Evolutionary conservation across 2,329 filamentous ascomycete genomes (phyloP).

Genomic region (Claviceps africana): DNA sequence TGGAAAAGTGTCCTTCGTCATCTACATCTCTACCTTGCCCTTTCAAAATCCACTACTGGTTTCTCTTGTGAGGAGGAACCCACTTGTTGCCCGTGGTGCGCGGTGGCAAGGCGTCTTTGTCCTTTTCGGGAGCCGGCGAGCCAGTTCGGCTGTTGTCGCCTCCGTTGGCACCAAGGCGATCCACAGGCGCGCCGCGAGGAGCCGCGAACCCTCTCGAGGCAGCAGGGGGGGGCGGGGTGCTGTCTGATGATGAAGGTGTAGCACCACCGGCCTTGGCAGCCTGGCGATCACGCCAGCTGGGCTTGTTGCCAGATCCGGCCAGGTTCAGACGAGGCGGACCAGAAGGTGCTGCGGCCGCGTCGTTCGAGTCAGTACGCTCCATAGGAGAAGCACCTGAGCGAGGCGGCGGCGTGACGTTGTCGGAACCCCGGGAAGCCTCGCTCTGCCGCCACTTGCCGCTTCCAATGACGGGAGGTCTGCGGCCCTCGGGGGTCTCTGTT

Average conservation of each 20-base stretch:
- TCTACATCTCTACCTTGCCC: background rate
- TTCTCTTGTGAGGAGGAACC: slow-evolving; percentile 35
- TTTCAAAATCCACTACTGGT: slow-evolving; percentile 14
- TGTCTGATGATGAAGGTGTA: slow-evolving; percentile 24
- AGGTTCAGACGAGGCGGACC: slow-evolving; percentile 50
- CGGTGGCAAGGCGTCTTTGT: slow-evolving; percentile 38
- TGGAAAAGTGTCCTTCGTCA: background rate
- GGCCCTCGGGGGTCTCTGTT: slow-evolving; percentile 16
- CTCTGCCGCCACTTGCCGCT: slow-evolving; percentile 30
- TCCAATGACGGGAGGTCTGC: slow-evolving; percentile 20
- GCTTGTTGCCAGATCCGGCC: slow-evolving; percentile 43
- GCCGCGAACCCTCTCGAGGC: slow-evolving; percentile 21
- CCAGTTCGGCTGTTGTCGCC: slow-evolving; percentile 26
- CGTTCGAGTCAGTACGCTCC: slow-evolving; percentile 35
- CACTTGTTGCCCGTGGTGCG: slow-evolving; percentile 46
- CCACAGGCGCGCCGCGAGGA: slow-evolving; percentile 24
- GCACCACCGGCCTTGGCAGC: slow-evolving; percentile 29
- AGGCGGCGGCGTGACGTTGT: slow-evolving; percentile 17
- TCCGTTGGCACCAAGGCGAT: slow-evolving; percentile 29
- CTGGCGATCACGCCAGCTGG: slow-evolving; percentile 63
- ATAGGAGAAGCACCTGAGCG: slow-evolving; percentile 17
- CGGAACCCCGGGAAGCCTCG: slow-evolving; percentile 17
- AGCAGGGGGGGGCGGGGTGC: slow-evolving; percentile 31
- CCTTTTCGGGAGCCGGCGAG: slow-evolving; percentile 29
- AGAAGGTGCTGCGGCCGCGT: slow-evolving; percentile 22